Conservation (phyloP, 305 asterid genomes). For the Fraxinus floribunda region DNA sequence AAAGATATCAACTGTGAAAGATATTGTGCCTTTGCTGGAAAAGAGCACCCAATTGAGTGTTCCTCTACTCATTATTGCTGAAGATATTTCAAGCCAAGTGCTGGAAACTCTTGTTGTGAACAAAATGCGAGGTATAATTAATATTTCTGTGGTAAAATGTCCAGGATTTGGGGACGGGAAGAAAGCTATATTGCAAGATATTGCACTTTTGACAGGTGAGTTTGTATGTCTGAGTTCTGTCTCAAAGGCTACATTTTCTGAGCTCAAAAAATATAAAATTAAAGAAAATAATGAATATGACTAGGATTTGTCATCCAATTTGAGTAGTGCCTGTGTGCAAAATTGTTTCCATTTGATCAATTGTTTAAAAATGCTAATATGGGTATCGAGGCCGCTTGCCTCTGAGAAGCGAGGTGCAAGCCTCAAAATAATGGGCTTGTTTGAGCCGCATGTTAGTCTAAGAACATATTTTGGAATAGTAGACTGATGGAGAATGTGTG, state of each 20-base stretch:
- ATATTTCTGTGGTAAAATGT: not conserved
- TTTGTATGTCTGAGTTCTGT: conserved; percentile 1
- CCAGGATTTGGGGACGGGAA: not conserved
- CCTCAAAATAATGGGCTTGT: not conserved
- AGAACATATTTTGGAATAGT: too few relatives aligned
- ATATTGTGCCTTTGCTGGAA: not conserved
- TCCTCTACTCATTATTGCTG: not conserved
- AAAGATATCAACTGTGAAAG: not conserved
- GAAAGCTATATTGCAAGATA: conserved; percentile 15
- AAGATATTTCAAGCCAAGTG: not conserved
- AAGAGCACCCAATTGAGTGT: not conserved
- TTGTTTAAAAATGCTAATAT: not conserved
- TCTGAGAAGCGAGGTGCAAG: not conserved
- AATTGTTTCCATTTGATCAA: not conserved
- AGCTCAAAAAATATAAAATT: not conserved
- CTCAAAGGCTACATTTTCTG: not conserved
- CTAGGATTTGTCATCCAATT: not conserved
- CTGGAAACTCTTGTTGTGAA: not conserved
- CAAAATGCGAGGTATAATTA: not conserved
- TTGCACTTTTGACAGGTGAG: conserved; percentile 93
- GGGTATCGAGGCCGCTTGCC: not conserved
- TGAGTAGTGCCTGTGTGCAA: not conserved
- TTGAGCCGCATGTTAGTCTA: too few relatives aligned
- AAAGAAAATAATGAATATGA: not conserved
- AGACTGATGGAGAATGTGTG: too few relatives aligned